Evolutionary conservation across 139 green algal species (phyloP).

Genomic region (Picochlorum sp.): DNA sequence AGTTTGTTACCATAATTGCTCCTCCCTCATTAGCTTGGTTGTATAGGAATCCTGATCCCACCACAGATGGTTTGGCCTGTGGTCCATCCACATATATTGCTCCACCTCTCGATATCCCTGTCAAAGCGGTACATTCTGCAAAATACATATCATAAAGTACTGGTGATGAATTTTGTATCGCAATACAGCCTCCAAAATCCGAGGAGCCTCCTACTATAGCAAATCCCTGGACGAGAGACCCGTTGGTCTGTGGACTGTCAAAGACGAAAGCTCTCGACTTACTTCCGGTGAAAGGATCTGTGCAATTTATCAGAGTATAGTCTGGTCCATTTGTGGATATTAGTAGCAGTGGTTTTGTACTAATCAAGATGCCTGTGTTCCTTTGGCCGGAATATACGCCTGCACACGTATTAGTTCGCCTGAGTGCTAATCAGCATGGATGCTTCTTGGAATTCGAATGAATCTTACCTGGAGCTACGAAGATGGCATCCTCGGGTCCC

Average conservation of each 20-base stretch:
- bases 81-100: not conserved
- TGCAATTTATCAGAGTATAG: conserved; percentile 11
- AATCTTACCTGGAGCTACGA: too few relatives aligned
- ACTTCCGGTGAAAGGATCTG: not conserved
- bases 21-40: not conserved
- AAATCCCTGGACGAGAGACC: conserved; percentile 1
- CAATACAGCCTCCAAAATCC: not conserved
- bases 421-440: not conserved
- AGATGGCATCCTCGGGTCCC: too few relatives aligned
- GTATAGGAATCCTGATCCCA: not conserved
- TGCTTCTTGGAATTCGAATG: too few relatives aligned
- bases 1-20: not conserved
- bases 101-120: conserved; percentile 1
- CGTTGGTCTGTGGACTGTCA: not conserved
- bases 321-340: not conserved
- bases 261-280: not conserved
- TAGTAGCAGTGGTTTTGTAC: not conserved
- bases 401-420: not conserved
- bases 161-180: not conserved
- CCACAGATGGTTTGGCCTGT: not conserved
- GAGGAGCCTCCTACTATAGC: not conserved
- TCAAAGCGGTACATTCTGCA: not conserved
- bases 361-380: conserved; percentile 4
- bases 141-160: conserved; percentile 5
- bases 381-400: not conserved